phyloP scores from a whole-genome alignment of 1,284 basidiomycete species.

The Cerrena zonata region DNA sequence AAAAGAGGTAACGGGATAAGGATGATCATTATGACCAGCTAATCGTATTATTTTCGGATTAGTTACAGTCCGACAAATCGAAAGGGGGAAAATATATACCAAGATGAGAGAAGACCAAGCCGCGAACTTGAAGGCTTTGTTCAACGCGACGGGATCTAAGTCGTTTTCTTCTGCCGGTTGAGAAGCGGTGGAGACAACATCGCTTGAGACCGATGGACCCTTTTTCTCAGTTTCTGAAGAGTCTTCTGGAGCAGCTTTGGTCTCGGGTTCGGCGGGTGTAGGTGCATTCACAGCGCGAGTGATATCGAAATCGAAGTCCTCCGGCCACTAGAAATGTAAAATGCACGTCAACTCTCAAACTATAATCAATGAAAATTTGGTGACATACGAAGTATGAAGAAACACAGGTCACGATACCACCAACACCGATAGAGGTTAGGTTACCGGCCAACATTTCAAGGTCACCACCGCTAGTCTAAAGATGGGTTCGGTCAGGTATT shows the following conservation, averaged over 20 bases:
- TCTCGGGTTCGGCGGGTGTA: conserved; percentile 1
- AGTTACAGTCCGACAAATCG: conserved; percentile 1
- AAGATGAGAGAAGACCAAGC: conserved; percentile 63
- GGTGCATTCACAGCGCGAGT: conserved; percentile 72
- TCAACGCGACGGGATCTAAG: conserved; percentile 55
- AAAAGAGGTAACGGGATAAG: conserved; percentile 80
- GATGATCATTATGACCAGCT: conserved; percentile 65
- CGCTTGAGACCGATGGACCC: conserved; percentile 21
- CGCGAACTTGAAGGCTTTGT: conserved; percentile 74
- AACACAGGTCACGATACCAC: conserved; percentile 67
- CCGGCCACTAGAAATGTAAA: conserved; percentile 53
- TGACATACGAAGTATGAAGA: conserved; percentile 55
- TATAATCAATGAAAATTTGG: background rate
- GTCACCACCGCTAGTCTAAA: conserved; percentile 51
- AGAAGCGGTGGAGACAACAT: conserved; percentile 29
- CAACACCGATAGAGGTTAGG: conserved; percentile 77
- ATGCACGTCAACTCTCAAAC: background rate
- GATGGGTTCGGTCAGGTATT: background rate
- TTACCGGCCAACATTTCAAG: conserved; percentile 85
- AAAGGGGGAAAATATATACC: conserved; percentile 33
- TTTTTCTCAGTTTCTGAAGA: conserved; percentile 37
- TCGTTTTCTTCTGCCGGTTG: conserved; percentile 46
- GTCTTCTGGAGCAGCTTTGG: conserved; percentile 18
- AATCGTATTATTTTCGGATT: background rate
- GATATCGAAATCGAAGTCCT: conserved; percentile 71